A percentile compares a stretch with the other conserved stretches of the same genome.
Conservation (phyloP, 2,329 filamentous ascomycete species). For the Dactylella cylindrospora region DNA sequence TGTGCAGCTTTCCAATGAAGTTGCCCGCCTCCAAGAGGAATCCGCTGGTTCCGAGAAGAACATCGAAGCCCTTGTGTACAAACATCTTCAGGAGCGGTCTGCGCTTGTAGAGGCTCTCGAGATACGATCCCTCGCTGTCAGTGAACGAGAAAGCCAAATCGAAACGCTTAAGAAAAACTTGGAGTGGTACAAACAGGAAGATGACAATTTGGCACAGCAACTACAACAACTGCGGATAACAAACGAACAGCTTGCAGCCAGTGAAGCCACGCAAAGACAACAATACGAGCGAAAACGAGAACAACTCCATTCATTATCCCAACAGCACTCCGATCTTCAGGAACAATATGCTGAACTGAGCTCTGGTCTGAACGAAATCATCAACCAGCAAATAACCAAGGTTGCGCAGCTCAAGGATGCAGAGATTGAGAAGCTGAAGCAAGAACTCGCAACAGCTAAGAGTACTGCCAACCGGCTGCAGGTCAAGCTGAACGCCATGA, state of each 20-base stretch:
- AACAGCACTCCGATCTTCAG: conserved; percentile 70
- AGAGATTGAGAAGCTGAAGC: conserved; percentile 75
- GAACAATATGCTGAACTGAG: conserved; percentile 65
- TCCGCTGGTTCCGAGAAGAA: conserved; percentile 68
- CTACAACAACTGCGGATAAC: conserved; percentile 80
- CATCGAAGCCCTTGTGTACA: conserved; percentile 60
- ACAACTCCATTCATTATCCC: conserved; percentile 62
- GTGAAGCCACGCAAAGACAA: conserved; percentile 67
- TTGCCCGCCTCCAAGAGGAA: conserved; percentile 73
- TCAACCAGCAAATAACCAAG: conserved; percentile 63
- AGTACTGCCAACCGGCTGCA: conserved; percentile 63
- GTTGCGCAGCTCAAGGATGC: conserved; percentile 78
- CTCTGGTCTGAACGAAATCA: conserved; percentile 63
- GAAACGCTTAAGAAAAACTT: conserved; percentile 76
- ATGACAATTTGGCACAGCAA: conserved; percentile 70
- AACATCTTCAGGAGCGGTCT: conserved; percentile 59
- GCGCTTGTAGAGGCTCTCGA: conserved; percentile 59
- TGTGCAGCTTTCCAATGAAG: conserved; percentile 82
- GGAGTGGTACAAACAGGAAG: conserved; percentile 77
- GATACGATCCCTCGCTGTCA: conserved; percentile 68
- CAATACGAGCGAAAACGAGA: conserved; percentile 62
- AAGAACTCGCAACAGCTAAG: conserved; percentile 73
- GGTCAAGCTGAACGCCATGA: conserved; percentile 60
- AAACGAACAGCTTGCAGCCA: conserved; percentile 72
- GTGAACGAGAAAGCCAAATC: conserved; percentile 84